Evolutionary conservation across 1,284 basidiomycete genomes (phyloP), one percentile per base, ranked within the genome.

Genomic region (Trametes hirsuta): DNA sequence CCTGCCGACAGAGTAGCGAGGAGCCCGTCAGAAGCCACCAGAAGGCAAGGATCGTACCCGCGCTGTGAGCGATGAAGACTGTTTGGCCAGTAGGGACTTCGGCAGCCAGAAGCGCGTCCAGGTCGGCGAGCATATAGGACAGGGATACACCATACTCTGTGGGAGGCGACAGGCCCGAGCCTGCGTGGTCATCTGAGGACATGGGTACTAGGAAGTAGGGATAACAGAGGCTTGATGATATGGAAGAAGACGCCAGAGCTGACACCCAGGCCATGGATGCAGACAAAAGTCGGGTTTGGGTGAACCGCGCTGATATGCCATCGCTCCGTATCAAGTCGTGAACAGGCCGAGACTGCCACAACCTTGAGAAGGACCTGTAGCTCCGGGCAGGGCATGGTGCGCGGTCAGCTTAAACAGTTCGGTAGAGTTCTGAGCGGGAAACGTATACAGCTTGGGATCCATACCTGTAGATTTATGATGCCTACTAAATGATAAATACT

Each of bases 311-410:
- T 41, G 4, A 40, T 24, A n/a, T 41, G 42, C 47, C 55, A 53
- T 18, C 47, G 55, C n/a, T 64, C 62, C n/a, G 62, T 61, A 45
- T 64, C 54, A 36, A 64, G 44, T 34, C 42, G 47, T 21, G 51
- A 24, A 2, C 59, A 48, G 10, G 39, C 46, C 6, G 59, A 34
- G 14, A 57, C 12, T n/a, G 40, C 34, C 22, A 61, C 42, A 34
- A 47, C 21, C 36, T 64, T 53, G 52, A 25, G 46, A 22, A 22
- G 22, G 30, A 37, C 45, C 15, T 53, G 41, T 11, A 37, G 48
- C 14, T 51, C 41, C 15, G 15, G 3, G 18, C 35, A 12, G 25
- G 53, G 24, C 61, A 63, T 59, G 6, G 24, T 40, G 42, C 8
- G 30, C 5, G 30, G 30, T 30, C 4, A 30, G 30, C 30, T 8